These are phyloP conservation scores for Flaveria floridana DNA, from an alignment of 140 eudicot species.

Conservation along the genomic window DNA sequence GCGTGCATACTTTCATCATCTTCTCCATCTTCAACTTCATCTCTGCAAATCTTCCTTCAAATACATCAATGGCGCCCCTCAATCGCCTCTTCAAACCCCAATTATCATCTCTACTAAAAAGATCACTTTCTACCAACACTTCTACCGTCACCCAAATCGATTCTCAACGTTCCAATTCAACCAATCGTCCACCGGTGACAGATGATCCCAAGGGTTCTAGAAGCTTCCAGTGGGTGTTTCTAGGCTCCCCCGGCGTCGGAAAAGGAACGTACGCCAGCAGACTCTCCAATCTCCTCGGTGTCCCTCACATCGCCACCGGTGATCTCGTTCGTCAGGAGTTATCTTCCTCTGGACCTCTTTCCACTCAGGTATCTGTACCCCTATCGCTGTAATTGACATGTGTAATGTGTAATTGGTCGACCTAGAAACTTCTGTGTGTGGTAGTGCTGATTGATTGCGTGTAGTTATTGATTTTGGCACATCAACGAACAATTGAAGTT, in stretches of 20 bases:
- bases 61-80: constrained; percentile 57
- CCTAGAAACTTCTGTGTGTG: too few species aligned
- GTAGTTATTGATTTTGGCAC: constrained; percentile 14
- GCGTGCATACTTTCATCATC: constrained; percentile 24
- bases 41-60: constrained; percentile 23
- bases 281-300: constrained; percentile 70
- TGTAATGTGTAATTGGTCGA: not conserved
- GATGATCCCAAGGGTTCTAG: constrained; percentile 20
- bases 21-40: not conserved
- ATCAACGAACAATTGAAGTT: constrained; percentile 23
- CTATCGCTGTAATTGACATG: constrained; percentile 32
- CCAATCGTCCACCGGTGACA: not conserved
- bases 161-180: constrained; percentile 3
- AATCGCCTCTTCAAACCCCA: constrained; percentile 53
- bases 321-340: constrained; percentile 93
- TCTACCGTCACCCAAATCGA: constrained; percentile 16
- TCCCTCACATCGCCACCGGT: constrained; percentile 95
- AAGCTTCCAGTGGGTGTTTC: constrained; percentile 77
- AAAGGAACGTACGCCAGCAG: constrained; percentile 38
- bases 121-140: constrained; percentile 33
- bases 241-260: constrained; percentile 82
- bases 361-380: constrained; percentile 55
- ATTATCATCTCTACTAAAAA: constrained; percentile 24
- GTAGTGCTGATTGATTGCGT: too few species aligned
- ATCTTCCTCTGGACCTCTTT: constrained; percentile 62